Conservation (phyloP, 805 yeast species). For the Cephaloascus albidus region DNA sequence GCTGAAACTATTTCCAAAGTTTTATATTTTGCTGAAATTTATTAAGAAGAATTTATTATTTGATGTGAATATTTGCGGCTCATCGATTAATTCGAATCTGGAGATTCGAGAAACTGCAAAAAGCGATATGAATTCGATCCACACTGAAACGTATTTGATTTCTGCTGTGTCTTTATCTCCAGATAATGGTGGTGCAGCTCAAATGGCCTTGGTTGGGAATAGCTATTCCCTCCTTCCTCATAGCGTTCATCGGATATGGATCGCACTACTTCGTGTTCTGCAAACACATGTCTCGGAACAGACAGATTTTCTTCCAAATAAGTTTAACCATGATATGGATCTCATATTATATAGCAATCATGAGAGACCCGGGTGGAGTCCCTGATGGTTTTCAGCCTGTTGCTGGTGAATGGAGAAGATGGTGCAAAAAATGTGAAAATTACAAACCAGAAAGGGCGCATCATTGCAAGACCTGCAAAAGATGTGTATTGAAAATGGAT, state of each 20-base stretch:
- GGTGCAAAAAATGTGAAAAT: conserved; percentile 62
- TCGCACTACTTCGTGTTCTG: conserved; percentile 48
- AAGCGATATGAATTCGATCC: too few species aligned
- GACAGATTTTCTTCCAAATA: conserved; percentile 38
- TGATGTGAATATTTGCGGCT: too few species aligned
- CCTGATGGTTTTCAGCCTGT: conserved; percentile 35
- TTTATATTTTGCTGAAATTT: too few species aligned
- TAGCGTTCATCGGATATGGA: conserved; percentile 51
- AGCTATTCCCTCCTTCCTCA: conserved; percentile 54
- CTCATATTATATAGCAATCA: conserved; percentile 64
- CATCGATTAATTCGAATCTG: too few species aligned
- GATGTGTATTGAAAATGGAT: conserved; percentile 82
- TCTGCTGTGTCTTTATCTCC: too few species aligned
- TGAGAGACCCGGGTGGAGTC: conserved; percentile 60
- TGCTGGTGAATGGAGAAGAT: conserved; percentile 48
- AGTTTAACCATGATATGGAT: conserved; percentile 57
- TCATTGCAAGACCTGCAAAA: conserved; percentile 73
- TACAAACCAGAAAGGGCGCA: conserved; percentile 81
- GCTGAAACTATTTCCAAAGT: too few species aligned
- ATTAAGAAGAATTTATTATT: too few species aligned
- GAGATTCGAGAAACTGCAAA: too few species aligned
- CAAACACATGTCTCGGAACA: conserved; percentile 23
- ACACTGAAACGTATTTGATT: too few species aligned
- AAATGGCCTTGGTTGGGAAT: conserved; percentile 43
- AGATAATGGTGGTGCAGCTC: conserved; percentile 22